Conservation (phyloP, 257 asterid genomes). For the Primulina tabacum region DNA sequence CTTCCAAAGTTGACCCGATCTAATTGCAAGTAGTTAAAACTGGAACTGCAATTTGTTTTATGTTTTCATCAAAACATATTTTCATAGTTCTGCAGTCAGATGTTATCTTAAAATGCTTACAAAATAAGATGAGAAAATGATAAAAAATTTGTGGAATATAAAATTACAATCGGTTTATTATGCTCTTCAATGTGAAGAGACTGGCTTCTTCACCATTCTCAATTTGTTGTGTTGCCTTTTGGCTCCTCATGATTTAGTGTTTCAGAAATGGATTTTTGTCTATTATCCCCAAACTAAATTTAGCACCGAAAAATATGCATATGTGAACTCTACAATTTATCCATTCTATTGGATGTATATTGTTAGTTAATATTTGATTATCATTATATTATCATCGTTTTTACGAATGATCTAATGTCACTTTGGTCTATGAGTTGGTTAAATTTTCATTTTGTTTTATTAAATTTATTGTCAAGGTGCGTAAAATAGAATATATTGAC, state of each 20-base stretch:
- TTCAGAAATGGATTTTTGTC: neutral
- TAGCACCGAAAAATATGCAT: neutral
- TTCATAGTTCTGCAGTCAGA: neutral
- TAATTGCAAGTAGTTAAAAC: slow-evolving; percentile 17
- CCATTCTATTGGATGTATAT: slow-evolving; percentile 6
- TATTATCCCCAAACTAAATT: neutral
- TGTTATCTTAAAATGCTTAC: no score
- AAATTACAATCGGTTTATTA: neutral
- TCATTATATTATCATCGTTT: neutral
- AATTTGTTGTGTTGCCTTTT: neutral
- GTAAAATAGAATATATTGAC: neutral
- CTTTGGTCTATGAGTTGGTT: slow-evolving; percentile 13
- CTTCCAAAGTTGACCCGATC: slow-evolving; percentile 18
- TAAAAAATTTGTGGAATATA: neutral
- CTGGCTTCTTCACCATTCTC: neutral
- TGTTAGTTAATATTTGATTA: slow-evolving; percentile 4
- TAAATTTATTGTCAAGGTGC: slow-evolving; percentile 15
- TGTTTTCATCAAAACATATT: neutral
- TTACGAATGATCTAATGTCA: neutral
- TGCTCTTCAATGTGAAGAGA: neutral
- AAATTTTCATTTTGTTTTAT: slow-evolving; percentile 14
- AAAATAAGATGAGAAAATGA: neutral
- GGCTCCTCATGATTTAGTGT: neutral
- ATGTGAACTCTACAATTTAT: neutral
- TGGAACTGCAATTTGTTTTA: slow-evolving; percentile 8